Conservation (phyloP, 257 asterid species). For the Solanum etuberosum region DNA sequence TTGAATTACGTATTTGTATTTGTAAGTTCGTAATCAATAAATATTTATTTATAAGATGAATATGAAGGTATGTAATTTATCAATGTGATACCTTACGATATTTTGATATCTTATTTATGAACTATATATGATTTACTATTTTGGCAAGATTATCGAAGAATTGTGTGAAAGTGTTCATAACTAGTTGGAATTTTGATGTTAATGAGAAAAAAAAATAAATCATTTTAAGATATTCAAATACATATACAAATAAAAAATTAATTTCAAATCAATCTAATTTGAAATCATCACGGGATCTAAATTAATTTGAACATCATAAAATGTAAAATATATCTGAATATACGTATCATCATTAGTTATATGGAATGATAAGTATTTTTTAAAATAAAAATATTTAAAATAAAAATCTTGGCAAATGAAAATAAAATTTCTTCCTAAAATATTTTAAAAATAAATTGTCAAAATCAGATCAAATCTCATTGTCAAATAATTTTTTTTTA, state of each 20-base stretch:
- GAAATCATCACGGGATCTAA: background rate
- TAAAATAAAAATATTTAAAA: too few relatives aligned
- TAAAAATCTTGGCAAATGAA: background rate
- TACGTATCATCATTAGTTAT: background rate
- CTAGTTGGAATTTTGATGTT: background rate
- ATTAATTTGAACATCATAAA: background rate
- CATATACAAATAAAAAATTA: background rate
- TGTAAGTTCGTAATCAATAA: background rate
- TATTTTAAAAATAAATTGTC: background rate
- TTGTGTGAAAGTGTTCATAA: background rate
- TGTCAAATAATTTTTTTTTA: too few relatives aligned
- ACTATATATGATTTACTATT: background rate
- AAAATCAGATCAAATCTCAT: background rate
- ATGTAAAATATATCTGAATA: background rate
- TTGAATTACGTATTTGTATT: background rate
- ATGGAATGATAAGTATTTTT: background rate
- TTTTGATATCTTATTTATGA: background rate
- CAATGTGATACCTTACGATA: background rate
- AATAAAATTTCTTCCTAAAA: background rate
- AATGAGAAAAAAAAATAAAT: background rate
- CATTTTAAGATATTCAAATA: background rate
- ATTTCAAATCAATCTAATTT: background rate
- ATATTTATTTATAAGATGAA: background rate
- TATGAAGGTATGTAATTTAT: background rate
- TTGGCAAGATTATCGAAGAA: background rate